These are phyloP conservation scores for Trypanosoma cruzi DNA, from an alignment of 208 protist species.

Conservation along the genomic window DNA sequence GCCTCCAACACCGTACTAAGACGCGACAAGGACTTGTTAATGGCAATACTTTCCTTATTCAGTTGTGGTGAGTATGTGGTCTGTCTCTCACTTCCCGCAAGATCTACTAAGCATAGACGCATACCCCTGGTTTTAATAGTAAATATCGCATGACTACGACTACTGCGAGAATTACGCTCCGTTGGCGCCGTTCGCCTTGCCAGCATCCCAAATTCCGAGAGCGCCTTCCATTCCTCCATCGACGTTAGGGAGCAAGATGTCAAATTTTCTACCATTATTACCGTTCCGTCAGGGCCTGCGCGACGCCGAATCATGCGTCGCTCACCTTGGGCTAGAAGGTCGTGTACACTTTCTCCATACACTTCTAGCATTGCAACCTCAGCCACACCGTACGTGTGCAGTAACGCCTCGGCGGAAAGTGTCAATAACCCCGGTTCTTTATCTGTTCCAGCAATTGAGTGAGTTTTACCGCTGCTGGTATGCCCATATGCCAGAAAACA, in stretches of 20 bases:
- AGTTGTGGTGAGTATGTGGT: conserved; percentile 80
- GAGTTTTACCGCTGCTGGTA: conserved; percentile 90
- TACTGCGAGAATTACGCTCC: conserved; percentile 90
- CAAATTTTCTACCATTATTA: conserved; percentile 77
- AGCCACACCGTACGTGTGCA: conserved; percentile 70
- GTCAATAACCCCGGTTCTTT: conserved; percentile 74
- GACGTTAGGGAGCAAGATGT: conserved; percentile 63
- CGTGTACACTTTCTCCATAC: conserved; percentile 81
- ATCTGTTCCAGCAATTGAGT: conserved; percentile 75
- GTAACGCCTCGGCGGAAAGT: conserved; percentile 65
- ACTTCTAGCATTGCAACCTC: conserved; percentile 89
- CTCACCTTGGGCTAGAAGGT: conserved; percentile 72
- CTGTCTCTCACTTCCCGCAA: conserved; percentile 89
- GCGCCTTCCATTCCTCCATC: conserved; percentile 67
- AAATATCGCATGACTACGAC: conserved; percentile 93
- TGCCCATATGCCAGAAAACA: conserved; percentile 91
- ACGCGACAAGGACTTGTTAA: conserved; percentile 90
- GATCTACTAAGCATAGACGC: conserved; percentile 85
- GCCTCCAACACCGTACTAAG: conserved; percentile 90
- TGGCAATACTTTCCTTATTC: conserved; percentile 89
- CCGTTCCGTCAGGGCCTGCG: conserved; percentile 28
- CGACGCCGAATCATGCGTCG: conserved; percentile 56
- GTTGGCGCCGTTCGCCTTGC: conserved; percentile 85
- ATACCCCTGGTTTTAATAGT: conserved; percentile 82
- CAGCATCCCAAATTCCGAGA: conserved; percentile 72